Evolutionary conservation across 2,329 filamentous ascomycete genomes (phyloP), one percentile per base, ranked within the genome.

Genomic region (Colletotrichum australisinense): DNA sequence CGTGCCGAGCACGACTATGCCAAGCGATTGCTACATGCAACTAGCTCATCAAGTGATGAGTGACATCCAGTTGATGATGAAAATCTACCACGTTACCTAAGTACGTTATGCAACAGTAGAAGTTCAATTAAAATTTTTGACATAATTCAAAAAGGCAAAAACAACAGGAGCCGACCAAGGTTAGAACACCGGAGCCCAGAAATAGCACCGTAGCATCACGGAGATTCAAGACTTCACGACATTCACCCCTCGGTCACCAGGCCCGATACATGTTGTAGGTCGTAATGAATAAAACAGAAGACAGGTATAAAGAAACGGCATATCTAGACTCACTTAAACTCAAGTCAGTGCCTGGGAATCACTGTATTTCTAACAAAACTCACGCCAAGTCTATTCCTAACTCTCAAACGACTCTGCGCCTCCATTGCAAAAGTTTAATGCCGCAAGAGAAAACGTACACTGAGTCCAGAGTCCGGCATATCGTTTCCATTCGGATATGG

Each of bases 401-500:
- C 16, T 9, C 42, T 4, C 19, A 19, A 46, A 46, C 16, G 7
- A 46, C 42, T 19, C 42, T 19, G 42, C 19, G 19, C 42, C 42
- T 46, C 42, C 16, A n/a, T 46, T n/a, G 42, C 19, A 46, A n/a
- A 46, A 2, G 42, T n/a, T 46, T 46, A 46, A 46, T 46, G 42
- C 42, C 42, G 42, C 42, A 46, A 46, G 19, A 46, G 8, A n/a
- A 46, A n/a, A 19, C 19, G 8, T n/a, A 46, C 12, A 42, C 42
- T 46, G 42, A 46, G 42, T n/a, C 42, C 42, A 14, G 32, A 58
- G 7, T 67, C 57, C 24, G 71, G 71, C 46, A 63, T 67, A 24
- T 30, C 57, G 7, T 58, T 73, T 19, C 57, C 56, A 19, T 72
- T n/a, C 35, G 60, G 57, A n/a, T 46, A 65, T 53, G 62, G 28